A percentile compares a stretch with the other conserved stretches of the same genome.
Evolutionary conservation across 139 green algal genomes (phyloP).

Genomic region (Volvox africanus): DNA sequence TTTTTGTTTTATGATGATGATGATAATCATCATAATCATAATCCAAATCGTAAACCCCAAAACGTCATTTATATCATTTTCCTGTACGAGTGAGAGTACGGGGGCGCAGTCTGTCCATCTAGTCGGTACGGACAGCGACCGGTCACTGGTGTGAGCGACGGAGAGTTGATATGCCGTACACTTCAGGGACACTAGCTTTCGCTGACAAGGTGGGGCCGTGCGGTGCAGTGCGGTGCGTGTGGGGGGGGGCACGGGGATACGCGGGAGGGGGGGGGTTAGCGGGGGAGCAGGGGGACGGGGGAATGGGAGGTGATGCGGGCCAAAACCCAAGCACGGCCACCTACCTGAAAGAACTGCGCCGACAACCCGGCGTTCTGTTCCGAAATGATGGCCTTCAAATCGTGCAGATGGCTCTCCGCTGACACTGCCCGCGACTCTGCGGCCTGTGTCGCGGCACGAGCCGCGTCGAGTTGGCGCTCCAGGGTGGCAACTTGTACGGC

Average conservation of each 20-base stretch:
- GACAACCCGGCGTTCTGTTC: conserved; percentile 27
- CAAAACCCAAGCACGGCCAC: background rate
- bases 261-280: background rate
- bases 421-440: conserved; percentile 32
- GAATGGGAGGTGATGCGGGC: background rate
- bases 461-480: conserved; percentile 33
- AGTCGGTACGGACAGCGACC: no score
- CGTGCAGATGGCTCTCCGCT: background rate
- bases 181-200: no score
- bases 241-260: no score
- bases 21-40: no score
- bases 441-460: background rate
- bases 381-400: background rate
- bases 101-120: no score
- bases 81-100: no score
- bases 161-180: no score
- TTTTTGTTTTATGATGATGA: no score
- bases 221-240: background rate
- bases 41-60: no score
- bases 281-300: background rate
- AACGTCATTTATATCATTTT: no score
- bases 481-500: conserved; percentile 26
- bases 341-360: conserved; percentile 32
- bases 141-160: no score
- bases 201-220: background rate